Evolutionary conservation across 371 early-diverging fungal species (phyloP).

Genomic region (Syncephalastrum contaminatum): DNA sequence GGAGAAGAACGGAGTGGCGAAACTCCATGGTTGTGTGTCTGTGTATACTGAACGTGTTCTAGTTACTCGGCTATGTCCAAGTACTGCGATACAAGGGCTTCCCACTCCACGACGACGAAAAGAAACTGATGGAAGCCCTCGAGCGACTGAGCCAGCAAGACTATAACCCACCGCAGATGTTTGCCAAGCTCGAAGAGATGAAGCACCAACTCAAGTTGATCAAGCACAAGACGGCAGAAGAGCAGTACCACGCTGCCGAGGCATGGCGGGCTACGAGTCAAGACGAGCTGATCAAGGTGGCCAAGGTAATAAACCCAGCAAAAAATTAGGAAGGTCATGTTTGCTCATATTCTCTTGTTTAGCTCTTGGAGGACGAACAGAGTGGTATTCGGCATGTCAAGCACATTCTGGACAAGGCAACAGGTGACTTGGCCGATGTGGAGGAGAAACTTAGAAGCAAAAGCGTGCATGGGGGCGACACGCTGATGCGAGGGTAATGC

Average conservation of each 20-base stretch:
- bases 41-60: not conserved
- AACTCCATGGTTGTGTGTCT: no score
- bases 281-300: slow-evolving; percentile 15
- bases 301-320: slow-evolving; percentile 13
- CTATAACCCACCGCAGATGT: slow-evolving; percentile 14
- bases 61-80: slow-evolving; percentile 23
- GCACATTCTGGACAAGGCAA: no score
- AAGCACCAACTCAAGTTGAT: slow-evolving; percentile 11
- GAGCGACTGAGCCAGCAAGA: slow-evolving; percentile 6
- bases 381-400: no score
- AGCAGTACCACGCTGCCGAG: slow-evolving; percentile 1
- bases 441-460: no score
- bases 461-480: no score
- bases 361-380: slow-evolving; percentile 6
- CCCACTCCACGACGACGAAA: slow-evolving; percentile 16
- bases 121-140: slow-evolving; percentile 14
- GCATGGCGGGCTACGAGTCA: slow-evolving; percentile 17
- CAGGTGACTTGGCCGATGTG: no score
- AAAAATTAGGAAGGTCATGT: not conserved
- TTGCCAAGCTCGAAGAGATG: slow-evolving; percentile 13
- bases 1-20: not conserved
- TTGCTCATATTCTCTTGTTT: not conserved
- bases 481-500: no score
- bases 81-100: slow-evolving; percentile 28
- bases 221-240: slow-evolving; percentile 4